These are phyloP conservation scores for Tricholoma terreum DNA, from an alignment of 768 basidiomycete genomes.

Conservation along the genomic window DNA sequence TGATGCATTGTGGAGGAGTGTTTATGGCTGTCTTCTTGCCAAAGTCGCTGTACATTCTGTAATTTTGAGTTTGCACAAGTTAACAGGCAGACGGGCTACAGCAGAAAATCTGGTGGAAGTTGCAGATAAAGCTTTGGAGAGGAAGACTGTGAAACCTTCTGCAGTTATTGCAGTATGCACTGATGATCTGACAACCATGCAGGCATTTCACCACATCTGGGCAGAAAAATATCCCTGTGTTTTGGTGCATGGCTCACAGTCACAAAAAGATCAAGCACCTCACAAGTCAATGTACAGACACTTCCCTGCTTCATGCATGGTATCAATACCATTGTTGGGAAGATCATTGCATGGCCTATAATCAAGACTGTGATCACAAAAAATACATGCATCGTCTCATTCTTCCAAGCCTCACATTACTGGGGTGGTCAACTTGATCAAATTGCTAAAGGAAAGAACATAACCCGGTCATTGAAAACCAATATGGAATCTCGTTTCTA, in stretches of 20 bases:
- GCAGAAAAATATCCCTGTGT: not conserved
- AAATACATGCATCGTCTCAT: conserved; percentile 22
- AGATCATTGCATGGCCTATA: conserved; percentile 18
- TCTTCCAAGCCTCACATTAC: conserved; percentile 32
- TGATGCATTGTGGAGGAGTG: not conserved
- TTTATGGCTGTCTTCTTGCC: conserved; percentile 4
- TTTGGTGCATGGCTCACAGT: not conserved
- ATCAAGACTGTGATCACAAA: conserved; percentile 22
- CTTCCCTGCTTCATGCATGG: conserved; percentile 30
- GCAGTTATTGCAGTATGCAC: conserved; percentile 23
- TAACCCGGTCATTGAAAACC: conserved; percentile 20
- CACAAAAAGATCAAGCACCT: too few relatives aligned
- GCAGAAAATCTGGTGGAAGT: conserved; percentile 21
- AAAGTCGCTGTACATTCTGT: conserved; percentile 3
- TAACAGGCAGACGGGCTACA: conserved; percentile 1
- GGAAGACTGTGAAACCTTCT: conserved; percentile 17
- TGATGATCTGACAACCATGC: conserved; percentile 32
- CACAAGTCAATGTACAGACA: conserved; percentile 18
- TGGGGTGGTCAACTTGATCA: conserved; percentile 31
- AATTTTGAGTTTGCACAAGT: not conserved
- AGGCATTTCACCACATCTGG: conserved; percentile 17
- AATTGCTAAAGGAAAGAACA: conserved; percentile 9
- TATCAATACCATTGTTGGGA: conserved; percentile 28
- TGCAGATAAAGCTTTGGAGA: conserved; percentile 13
- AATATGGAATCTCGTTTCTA: conserved; percentile 26